Percentiles rank a stretch among this genome's conserved stretches.
Conservation (phyloP, 2,329 filamentous ascomycete genomes). For the Penicillium sp. region DNA sequence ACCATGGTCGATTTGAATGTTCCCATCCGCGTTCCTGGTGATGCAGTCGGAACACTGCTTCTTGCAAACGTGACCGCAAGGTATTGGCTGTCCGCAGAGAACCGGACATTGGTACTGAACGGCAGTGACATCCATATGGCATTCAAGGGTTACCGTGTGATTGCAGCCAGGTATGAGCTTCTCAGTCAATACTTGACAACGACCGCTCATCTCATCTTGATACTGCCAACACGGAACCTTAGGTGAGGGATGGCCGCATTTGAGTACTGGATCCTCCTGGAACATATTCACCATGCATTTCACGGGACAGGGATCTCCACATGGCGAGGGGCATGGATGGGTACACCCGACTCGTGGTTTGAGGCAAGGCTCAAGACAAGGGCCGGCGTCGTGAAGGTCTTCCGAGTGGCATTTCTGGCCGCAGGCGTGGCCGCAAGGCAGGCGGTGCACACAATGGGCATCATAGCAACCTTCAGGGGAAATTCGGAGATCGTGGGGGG, state of each 20-base stretch:
- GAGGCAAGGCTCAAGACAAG: slow-evolving; percentile 43
- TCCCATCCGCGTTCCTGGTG: slow-evolving; percentile 13
- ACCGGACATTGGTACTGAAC: slow-evolving; percentile 48
- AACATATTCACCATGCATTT: slow-evolving; percentile 34
- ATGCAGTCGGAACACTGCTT: slow-evolving; percentile 53
- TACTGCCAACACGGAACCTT: slow-evolving; percentile 36
- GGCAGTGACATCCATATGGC: slow-evolving; percentile 47
- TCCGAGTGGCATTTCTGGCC: slow-evolving; percentile 47
- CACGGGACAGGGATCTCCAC: slow-evolving; percentile 42
- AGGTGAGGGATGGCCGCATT: slow-evolving; percentile 32
- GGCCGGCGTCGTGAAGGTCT: slow-evolving; percentile 41
- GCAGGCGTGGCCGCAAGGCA: slow-evolving; percentile 49
- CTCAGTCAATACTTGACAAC: slow-evolving; percentile 49
- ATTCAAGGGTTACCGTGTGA: slow-evolving; percentile 54
- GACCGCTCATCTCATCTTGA: slow-evolving; percentile 48
- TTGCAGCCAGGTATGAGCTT: slow-evolving; percentile 55
- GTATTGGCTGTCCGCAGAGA: slow-evolving; percentile 47
- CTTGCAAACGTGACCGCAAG: slow-evolving; percentile 61
- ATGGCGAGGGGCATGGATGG: slow-evolving; percentile 43
- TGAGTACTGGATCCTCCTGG: slow-evolving; percentile 22
- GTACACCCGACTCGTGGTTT: slow-evolving; percentile 38
- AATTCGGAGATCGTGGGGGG: slow-evolving; percentile 53
- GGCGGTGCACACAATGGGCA: slow-evolving; percentile 47
- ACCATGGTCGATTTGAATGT: slow-evolving; percentile 45
- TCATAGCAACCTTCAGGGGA: slow-evolving; percentile 64